Evolutionary conservation across 2,329 filamentous ascomycete genomes (phyloP).

Genomic region (Curvularia verruculosa): DNA sequence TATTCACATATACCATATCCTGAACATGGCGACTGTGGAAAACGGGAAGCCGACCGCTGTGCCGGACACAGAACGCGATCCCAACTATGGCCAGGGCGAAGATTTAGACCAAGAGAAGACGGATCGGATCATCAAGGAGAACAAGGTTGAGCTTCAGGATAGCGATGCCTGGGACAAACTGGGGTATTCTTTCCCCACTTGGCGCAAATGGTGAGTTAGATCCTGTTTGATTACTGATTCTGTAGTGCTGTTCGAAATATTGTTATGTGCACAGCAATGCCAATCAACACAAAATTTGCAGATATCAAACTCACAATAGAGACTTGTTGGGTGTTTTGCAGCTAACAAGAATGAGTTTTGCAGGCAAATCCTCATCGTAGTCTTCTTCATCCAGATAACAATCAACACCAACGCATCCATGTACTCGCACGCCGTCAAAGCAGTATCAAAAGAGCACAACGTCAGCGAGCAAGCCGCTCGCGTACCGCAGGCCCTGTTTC

Average conservation of each 20-base stretch:
- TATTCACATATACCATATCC: not conserved
- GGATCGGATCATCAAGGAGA: conserved; percentile 32
- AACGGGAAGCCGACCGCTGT: conserved; percentile 22
- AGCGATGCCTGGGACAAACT: conserved; percentile 51
- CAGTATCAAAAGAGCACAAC: conserved; percentile 54
- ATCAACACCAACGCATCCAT: conserved; percentile 63
- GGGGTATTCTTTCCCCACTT: conserved; percentile 53
- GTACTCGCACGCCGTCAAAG: conserved; percentile 55
- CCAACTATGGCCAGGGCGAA: conserved; percentile 26
- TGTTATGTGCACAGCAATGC: not conserved
- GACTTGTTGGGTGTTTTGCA: not conserved
- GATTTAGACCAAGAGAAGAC: conserved; percentile 23
- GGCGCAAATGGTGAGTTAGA: conserved; percentile 52
- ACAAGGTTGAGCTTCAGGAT: conserved; percentile 48
- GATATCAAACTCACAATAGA: not conserved
- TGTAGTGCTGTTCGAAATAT: not conserved
- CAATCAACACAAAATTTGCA: not conserved
- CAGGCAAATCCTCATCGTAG: conserved; percentile 55
- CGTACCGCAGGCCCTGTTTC: conserved; percentile 57
- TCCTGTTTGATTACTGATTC: conserved; percentile 34
- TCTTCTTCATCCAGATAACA: conserved; percentile 60
- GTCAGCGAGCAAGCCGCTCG: conserved; percentile 57
- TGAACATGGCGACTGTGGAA: conserved; percentile 19
- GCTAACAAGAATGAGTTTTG: not conserved
- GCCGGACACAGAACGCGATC: conserved; percentile 33